Evolutionary conservation across 1,284 basidiomycete species (phyloP), one percentile per base, ranked within the genome.

Genomic region (Hortiboletus rubellus): DNA sequence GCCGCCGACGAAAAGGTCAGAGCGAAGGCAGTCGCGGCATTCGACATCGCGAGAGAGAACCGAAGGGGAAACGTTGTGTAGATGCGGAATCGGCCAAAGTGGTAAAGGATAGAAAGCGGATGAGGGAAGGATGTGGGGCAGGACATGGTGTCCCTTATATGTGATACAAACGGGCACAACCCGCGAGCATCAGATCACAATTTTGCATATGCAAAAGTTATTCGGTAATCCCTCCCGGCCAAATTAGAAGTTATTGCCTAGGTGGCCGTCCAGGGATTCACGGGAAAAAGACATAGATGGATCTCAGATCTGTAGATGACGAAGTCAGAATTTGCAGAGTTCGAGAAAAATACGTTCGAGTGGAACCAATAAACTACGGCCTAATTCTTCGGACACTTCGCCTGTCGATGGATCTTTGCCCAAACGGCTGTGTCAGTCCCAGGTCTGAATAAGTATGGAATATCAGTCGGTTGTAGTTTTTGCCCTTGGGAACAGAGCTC

Each of bases 111-210:
- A 57, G 54, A 63, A 60, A 55, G 66, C 55, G 62, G 63, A 63
- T 71, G 67, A 33, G 67, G 70, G 60, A 54, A 63, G 66, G 68
- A 47, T 22, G 61, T 64, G 59, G 63, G 63, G 54, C 54, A 65
- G 68, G 65, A 47, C 49, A 53, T 60, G 61, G 58, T 58, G 67
- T 66, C 70, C 73, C 74, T 82, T 82, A 22, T 78, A 81, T 82
- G 69, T 63, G 63, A 46, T 55, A 55, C 60, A 61, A 50, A 49
- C 46, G 50, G 50, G 51, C 40, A 52, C 59, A 58, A 68, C 60
- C 67, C 65, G 65, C 60, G 64, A 51, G 58, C 52, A 42, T 55
- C 57, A 57, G 55, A 66, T 63, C 57, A 60, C 33, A 63, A 59
- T 59, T 61, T 60, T 61, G 56, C 58, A 69, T 54, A 55, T 59